These are phyloP conservation scores for Trichoderma guizhouense DNA, from an alignment of 2,329 filamentous ascomycete species.

Conservation along the genomic window DNA sequence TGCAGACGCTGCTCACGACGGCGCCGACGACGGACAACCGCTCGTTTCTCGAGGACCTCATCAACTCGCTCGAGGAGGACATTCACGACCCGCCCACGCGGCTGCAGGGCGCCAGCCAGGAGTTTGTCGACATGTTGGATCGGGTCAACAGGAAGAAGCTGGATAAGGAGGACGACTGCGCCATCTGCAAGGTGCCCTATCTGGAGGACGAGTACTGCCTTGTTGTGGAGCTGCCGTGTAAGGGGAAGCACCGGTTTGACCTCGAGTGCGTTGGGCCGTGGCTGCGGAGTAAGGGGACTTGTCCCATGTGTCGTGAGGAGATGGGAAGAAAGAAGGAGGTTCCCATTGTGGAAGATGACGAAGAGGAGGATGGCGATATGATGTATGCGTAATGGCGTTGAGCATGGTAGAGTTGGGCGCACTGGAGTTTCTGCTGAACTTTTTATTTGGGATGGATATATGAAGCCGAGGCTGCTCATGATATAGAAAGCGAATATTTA, in stretches of 20 bases:
- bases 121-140: conserved; percentile 58
- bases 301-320: conserved; percentile 61
- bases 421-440: conserved; percentile 22
- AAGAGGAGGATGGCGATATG: conserved; percentile 49
- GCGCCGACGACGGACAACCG: conserved; percentile 49
- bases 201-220: conserved; percentile 61
- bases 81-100: conserved; percentile 50
- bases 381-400: conserved; percentile 34
- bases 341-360: conserved; percentile 46
- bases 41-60: conserved; percentile 49
- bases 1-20: conserved; percentile 48
- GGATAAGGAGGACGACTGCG: conserved; percentile 51
- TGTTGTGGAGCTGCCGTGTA: conserved; percentile 62
- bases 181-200: conserved; percentile 61
- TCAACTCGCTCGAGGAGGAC: conserved; percentile 46
- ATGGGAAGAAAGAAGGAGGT: conserved; percentile 53
- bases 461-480: neutral
- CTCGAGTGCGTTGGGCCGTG: conserved; percentile 66
- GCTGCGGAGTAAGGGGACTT: conserved; percentile 61
- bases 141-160: conserved; percentile 53
- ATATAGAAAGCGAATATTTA: conserved; percentile 9
- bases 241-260: conserved; percentile 57
- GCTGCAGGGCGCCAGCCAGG: conserved; percentile 55
- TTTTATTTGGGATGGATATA: neutral
- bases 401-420: conserved; percentile 21